Conservation (phyloP, 2,329 filamentous ascomycete genomes). For the Nakataea oryzae region DNA sequence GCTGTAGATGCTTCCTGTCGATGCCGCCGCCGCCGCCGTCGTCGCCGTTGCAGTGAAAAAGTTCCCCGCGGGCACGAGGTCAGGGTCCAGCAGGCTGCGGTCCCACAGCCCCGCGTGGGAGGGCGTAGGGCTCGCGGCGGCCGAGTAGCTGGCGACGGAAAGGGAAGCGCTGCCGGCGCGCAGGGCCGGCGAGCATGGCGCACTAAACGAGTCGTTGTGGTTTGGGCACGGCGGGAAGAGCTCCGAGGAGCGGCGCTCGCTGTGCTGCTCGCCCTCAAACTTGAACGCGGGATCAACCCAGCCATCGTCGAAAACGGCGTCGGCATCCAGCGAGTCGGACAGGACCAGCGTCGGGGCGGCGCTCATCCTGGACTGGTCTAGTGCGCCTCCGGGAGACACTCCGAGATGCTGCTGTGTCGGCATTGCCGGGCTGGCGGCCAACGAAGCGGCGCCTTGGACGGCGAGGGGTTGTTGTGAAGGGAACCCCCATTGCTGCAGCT, state of each 20-base stretch:
- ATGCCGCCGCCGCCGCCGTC: too few relatives aligned
- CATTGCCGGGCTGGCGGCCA: not conserved
- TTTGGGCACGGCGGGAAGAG: not conserved
- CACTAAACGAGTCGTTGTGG: not conserved
- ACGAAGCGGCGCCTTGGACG: not conserved
- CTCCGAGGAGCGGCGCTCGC: not conserved
- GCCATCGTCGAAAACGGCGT: not conserved
- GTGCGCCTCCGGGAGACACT: not conserved
- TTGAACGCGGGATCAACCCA: not conserved
- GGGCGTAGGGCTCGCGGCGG: not conserved
- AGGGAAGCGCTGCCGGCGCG: too few relatives aligned
- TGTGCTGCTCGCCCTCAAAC: not conserved
- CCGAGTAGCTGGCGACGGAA: not conserved
- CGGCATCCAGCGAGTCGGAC: not conserved
- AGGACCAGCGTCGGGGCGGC: not conserved
- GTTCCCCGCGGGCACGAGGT: not conserved
- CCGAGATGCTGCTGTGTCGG: not conserved
- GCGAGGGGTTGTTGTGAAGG: not conserved
- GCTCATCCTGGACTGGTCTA: not conserved
- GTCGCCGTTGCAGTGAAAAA: not conserved
- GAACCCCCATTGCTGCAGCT: not conserved
- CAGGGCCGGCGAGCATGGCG: not conserved
- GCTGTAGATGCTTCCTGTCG: not conserved
- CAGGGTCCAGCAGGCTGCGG: not conserved
- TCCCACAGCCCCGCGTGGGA: not conserved